phyloP scores from a whole-genome alignment of 1,284 basidiomycete species.

The Malassezia caprae region DNA sequence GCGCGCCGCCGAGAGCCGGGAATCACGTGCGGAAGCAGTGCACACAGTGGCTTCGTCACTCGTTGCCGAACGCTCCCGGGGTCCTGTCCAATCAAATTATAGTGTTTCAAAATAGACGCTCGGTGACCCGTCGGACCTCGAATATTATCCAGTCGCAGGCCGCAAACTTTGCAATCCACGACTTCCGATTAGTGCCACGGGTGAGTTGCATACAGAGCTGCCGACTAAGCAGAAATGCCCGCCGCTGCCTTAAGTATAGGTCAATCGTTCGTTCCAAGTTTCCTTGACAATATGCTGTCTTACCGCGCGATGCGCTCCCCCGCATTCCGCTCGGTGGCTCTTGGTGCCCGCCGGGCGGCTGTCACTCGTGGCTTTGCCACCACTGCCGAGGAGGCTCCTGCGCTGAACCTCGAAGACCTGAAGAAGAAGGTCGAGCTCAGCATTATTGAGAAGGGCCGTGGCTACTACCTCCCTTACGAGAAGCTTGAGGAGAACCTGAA shows the following conservation, averaged over 20 bases:
- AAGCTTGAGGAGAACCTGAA: constrained; percentile 46
- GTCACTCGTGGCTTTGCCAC: constrained; percentile 40
- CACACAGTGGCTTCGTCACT: neutral
- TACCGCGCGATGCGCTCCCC: constrained; percentile 21
- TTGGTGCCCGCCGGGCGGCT: constrained; percentile 15
- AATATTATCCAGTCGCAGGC: neutral
- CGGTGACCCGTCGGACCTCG: neutral
- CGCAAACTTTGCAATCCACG: neutral
- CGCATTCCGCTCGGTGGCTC: constrained; percentile 17
- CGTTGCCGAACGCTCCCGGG: neutral
- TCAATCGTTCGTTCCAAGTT: neutral
- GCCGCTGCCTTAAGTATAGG: constrained; percentile 1
- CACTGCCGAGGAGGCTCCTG: constrained; percentile 41
- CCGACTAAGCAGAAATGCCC: neutral
- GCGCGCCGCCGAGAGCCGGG: neutral
- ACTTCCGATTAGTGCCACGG: constrained; percentile 10
- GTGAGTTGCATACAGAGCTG: neutral
- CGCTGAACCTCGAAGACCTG: constrained; percentile 33
- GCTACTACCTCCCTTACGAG: constrained; percentile 47
- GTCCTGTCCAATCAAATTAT: neutral
- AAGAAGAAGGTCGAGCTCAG: constrained; percentile 47
- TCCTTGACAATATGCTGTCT: constrained; percentile 17
- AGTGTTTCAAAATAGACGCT: constrained; percentile 1
- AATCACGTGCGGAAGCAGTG: neutral
- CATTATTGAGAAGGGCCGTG: constrained; percentile 44